Percentiles rank a stretch among this genome's conserved stretches.
phyloP scores from a whole-genome alignment of 345 rosid genomes.

The Eucalyptus marginata region DNA sequence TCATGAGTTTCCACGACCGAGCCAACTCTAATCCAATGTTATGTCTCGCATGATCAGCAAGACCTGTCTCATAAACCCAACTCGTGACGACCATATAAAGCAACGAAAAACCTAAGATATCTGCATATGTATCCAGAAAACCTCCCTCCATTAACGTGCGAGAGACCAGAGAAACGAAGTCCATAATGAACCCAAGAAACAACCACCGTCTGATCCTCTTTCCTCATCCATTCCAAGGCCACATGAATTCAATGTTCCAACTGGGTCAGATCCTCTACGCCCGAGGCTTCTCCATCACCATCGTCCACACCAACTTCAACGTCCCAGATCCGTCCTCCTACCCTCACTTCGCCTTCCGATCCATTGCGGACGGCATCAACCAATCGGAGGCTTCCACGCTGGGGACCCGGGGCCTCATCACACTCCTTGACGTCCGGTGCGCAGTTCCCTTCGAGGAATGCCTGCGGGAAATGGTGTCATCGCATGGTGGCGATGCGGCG shows the following conservation, averaged over 20 bases:
- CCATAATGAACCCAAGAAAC: background rate
- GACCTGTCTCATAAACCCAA: background rate
- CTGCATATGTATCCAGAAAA: background rate
- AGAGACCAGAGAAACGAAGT: background rate
- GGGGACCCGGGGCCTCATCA: no score
- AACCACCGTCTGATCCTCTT: constrained; percentile 5
- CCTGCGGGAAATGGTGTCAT: no score
- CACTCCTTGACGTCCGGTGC: no score
- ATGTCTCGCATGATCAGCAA: background rate
- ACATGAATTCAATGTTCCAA: constrained; percentile 19
- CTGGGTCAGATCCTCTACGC: constrained; percentile 15
- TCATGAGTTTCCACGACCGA: background rate
- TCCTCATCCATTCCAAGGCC: constrained; percentile 16
- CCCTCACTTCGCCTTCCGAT: constrained; percentile 12
- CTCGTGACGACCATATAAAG: background rate
- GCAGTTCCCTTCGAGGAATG: no score
- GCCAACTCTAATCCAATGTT: background rate
- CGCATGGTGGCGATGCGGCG: no score
- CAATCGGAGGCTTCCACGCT: no score
- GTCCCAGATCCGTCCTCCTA: constrained; percentile 11
- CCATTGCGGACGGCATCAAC: background rate
- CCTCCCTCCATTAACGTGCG: background rate
- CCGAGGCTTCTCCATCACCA: constrained; percentile 14
- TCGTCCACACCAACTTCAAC: constrained; percentile 16
- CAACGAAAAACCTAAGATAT: no score